These are phyloP conservation scores for Themeda triandra DNA, from an alignment of 176 grass and related monocot species.

Conservation along the genomic window DNA sequence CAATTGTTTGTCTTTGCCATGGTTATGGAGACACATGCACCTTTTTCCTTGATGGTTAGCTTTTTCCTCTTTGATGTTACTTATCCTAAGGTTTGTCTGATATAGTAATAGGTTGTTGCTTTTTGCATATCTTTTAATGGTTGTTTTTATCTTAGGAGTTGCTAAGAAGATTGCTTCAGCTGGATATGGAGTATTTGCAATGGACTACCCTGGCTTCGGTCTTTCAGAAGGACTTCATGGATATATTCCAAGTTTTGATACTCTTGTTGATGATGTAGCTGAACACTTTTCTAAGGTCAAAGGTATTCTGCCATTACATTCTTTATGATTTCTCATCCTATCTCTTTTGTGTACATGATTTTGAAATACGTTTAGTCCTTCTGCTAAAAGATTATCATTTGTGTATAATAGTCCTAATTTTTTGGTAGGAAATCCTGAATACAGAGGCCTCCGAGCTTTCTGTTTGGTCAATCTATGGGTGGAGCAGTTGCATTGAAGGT, in stretches of 20 bases:
- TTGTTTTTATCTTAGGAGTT: constrained; percentile 57
- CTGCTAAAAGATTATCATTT: background rate
- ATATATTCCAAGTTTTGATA: constrained; percentile 83
- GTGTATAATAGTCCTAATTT: constrained; percentile 5
- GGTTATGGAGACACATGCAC: constrained; percentile 97
- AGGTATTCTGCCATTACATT: constrained; percentile 45
- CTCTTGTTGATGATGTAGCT: constrained; percentile 61
- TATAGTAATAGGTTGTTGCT: constrained; percentile 7
- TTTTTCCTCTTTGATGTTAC: constrained; percentile 13
- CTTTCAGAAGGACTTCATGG: constrained; percentile 99
- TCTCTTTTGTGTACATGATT: background rate
- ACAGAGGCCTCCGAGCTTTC: constrained; percentile 66
- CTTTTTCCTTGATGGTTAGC: constrained; percentile 97
- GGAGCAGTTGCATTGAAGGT: constrained; percentile 91
- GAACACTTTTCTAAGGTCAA: constrained; percentile 83
- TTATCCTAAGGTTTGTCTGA: constrained; percentile 1
- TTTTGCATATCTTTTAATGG: background rate
- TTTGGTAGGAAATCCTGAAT: constrained; percentile 66
- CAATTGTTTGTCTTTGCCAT: constrained; percentile 91
- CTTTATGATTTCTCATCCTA: constrained; percentile 4
- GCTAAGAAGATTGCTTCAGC: constrained; percentile 76
- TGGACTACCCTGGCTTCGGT: constrained; percentile 94
- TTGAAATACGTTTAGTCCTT: background rate
- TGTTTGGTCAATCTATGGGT: constrained; percentile 97
- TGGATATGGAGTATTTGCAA: constrained; percentile 89